Conservation (phyloP, 2,329 filamentous ascomycete species). For the Thielaviopsis punctulata region DNA sequence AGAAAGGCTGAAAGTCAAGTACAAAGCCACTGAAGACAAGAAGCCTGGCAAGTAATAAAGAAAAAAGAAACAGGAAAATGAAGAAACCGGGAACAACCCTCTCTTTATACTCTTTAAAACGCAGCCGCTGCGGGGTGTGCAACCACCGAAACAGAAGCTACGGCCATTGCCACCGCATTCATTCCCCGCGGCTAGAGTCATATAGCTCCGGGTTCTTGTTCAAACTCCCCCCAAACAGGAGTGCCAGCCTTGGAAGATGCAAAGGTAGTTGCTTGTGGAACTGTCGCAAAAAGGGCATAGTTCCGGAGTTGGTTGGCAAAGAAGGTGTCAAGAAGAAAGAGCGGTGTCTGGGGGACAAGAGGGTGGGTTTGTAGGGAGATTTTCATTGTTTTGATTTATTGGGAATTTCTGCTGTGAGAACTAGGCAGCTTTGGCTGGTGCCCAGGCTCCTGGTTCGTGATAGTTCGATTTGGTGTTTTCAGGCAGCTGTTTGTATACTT, state of each 20-base stretch:
- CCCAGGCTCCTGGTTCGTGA: background rate
- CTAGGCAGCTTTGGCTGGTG: background rate
- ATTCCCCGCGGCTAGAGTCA: too few relatives aligned
- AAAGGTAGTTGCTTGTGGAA: background rate
- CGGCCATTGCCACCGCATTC: too few relatives aligned
- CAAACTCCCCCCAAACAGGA: too few relatives aligned
- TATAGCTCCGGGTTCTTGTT: too few relatives aligned
- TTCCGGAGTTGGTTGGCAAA: background rate
- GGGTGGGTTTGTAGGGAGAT: too few relatives aligned
- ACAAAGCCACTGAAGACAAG: too few relatives aligned
- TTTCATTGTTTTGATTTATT: background rate
- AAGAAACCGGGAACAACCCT: background rate
- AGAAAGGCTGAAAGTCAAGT: too few relatives aligned
- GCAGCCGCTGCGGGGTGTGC: background rate
- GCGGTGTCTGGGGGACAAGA: background rate
- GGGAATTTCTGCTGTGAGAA: background rate
- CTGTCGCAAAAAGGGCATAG: background rate
- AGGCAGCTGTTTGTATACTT: background rate
- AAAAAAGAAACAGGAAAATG: slow-evolving; percentile 1
- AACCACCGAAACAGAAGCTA: background rate
- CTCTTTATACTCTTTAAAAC: background rate
- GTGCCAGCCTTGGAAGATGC: too few relatives aligned
- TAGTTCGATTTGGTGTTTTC: background rate
- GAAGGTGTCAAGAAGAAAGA: background rate
- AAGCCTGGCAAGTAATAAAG: too few relatives aligned